phyloP scores from a whole-genome alignment of 306 rosid species.

The Crotalaria pallida region DNA sequence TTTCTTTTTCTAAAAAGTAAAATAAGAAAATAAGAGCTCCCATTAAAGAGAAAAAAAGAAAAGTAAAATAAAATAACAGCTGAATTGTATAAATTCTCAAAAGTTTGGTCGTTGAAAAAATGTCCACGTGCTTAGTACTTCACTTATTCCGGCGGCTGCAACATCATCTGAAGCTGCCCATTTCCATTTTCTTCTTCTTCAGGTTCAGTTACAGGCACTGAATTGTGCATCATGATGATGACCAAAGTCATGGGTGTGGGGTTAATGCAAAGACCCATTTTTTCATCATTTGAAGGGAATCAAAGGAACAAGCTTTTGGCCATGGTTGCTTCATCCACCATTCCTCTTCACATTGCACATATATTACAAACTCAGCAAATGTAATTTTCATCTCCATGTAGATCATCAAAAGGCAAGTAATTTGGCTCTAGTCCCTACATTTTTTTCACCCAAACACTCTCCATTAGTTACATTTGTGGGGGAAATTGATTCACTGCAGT shows the following conservation, averaged over 20 bases:
- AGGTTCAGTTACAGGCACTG: too few species aligned
- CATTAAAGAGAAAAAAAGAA: too few species aligned
- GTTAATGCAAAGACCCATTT: constrained; percentile 25
- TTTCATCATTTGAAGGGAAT: constrained; percentile 30
- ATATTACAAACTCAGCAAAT: neutral
- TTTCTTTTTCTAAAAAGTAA: too few species aligned
- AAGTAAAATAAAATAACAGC: neutral
- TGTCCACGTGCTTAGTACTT: neutral
- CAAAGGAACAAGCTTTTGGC: constrained; percentile 38
- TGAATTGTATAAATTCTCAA: neutral
- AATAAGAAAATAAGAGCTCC: too few species aligned
- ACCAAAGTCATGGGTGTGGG: constrained; percentile 14
- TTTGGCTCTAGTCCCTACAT: too few species aligned
- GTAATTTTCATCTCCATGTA: neutral
- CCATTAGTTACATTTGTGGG: neutral
- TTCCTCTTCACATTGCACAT: too few species aligned
- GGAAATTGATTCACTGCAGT: neutral
- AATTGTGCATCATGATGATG: too few species aligned
- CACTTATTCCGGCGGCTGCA: neutral
- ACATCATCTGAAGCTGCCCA: neutral
- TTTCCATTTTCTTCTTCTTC: too few species aligned
- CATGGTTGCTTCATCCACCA: constrained; percentile 56
- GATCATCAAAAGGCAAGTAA: too few species aligned
- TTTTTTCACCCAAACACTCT: too few species aligned
- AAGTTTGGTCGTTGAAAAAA: too few species aligned